Base-by-base conservation (phyloP, 2,329 filamentous ascomycete species). In the Cladophialophora exuberans region DNA sequence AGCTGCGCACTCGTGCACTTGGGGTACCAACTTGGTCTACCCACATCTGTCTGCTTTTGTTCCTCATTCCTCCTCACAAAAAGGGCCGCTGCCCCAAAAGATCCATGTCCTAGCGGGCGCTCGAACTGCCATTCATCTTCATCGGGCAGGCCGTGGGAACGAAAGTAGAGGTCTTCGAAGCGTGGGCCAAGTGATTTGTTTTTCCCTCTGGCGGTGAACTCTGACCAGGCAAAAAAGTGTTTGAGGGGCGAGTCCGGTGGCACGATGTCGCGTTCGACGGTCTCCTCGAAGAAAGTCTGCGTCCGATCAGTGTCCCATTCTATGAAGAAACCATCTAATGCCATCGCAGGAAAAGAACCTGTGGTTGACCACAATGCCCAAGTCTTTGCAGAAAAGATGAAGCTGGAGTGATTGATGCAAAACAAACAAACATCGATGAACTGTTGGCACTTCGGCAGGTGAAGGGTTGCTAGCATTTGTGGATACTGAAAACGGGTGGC, bases 81-180 rank as follows among this genome's bases (percentile, higher is more conserved):
- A 1, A 60, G 41, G n/a, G 53, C 60, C 4, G 47, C 60, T 20
- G 48, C 43, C 15, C 60, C 60, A 26, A 55, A 62, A 5, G 50
- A 41, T 7, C 60, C 60, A 15, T 44, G 46, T 9, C 60, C 60
- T 20, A 62, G 33, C 10, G 54, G 46, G 10, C 60, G 45, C 31
- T 49, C 43, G 17, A 57, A 57, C 22, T 41, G 20, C 60, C 60
- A 62, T 36, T 59, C 46, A 17, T 56, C 13, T 28, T 61, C 51
- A 25, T 58, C 55, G 18, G 26, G 38, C 4, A 58, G 23, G 9
- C 53, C 42, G 1, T 56, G 25, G 13, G n/a, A 18, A 3, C 41
- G 44, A n/a, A 15, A 52, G 42, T 52, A 61, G 3, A 61, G 36
- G 38, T 61, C 42, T 6, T 30, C 28, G 33, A 61, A 58, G 15